Evolutionary conservation across 2,329 filamentous ascomycete genomes (phyloP).

Genomic region (Monosporascus cannonballus): DNA sequence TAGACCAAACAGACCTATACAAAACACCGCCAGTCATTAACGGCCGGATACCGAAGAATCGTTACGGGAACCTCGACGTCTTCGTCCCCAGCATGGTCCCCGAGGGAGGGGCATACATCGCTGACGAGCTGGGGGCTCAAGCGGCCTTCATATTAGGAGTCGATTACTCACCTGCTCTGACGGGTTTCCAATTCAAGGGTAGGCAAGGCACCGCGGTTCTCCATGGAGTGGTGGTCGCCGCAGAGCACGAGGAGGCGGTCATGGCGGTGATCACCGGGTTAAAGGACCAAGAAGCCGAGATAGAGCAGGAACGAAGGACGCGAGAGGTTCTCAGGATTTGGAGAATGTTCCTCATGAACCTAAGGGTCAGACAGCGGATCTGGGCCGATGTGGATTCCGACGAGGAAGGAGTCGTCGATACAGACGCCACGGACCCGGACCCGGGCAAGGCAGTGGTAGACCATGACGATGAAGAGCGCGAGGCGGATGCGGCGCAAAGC

Average conservation of each 20-base stretch:
- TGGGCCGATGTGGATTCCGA: constrained; percentile 50
- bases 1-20: constrained; percentile 67
- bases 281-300: constrained; percentile 56
- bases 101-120: constrained; percentile 68
- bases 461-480: constrained; percentile 24
- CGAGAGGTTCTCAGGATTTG: constrained; percentile 60
- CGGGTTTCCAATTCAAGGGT: constrained; percentile 82
- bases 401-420: constrained; percentile 34
- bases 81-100: constrained; percentile 93
- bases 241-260: constrained; percentile 66
- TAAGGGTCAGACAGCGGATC: constrained; percentile 71
- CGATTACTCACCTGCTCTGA: constrained; percentile 85
- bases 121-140: constrained; percentile 51
- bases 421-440: constrained; percentile 25
- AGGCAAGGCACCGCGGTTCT: constrained; percentile 80
- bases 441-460: constrained; percentile 21
- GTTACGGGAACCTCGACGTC: constrained; percentile 88
- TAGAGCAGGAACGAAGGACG: constrained; percentile 57
- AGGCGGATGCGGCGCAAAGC: constrained; percentile 36
- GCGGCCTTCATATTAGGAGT: constrained; percentile 73
- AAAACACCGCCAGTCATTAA: constrained; percentile 67
- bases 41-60: constrained; percentile 79
- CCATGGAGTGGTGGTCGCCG: constrained; percentile 69
- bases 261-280: constrained; percentile 63
- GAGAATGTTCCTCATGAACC: constrained; percentile 69